phyloP scores from a whole-genome alignment of 257 asterid genomes.

The Petrea volubilis region DNA sequence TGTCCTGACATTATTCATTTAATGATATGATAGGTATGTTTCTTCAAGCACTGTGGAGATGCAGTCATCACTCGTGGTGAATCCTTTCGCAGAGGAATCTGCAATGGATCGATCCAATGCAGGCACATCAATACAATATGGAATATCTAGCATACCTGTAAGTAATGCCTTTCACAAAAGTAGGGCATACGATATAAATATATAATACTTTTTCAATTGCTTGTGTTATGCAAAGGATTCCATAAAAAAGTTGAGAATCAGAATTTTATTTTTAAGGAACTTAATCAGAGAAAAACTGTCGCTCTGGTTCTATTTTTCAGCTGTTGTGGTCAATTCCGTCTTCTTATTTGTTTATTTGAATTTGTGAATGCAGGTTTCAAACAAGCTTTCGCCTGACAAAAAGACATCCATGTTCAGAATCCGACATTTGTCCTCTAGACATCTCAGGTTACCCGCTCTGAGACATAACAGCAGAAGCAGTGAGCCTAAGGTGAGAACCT shows the following conservation, averaged over 20 bases:
- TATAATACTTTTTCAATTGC: not conserved
- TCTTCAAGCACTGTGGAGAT: slow-evolving; percentile 19
- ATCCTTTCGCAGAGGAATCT: slow-evolving; percentile 9
- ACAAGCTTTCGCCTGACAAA: slow-evolving; percentile 1
- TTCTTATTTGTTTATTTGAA: not conserved
- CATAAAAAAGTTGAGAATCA: not conserved
- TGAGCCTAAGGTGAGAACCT: slow-evolving; percentile 29
- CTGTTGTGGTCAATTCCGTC: not conserved
- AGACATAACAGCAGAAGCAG: slow-evolving; percentile 6
- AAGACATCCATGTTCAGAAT: slow-evolving; percentile 18
- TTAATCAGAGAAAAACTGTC: not conserved
- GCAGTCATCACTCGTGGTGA: slow-evolving; percentile 21
- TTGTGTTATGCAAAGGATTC: not conserved
- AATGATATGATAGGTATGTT: slow-evolving; percentile 17
- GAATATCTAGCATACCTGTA: slow-evolving; percentile 33
- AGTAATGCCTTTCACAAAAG: slow-evolving; percentile 6
- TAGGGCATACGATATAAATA: not conserved
- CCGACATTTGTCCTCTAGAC: slow-evolving; percentile 30
- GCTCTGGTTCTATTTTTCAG: not conserved
- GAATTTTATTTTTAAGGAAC: not conserved
- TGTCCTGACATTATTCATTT: not conserved
- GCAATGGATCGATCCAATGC: slow-evolving; percentile 10
- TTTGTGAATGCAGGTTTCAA: slow-evolving; percentile 19
- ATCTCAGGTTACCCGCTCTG: slow-evolving; percentile 18
- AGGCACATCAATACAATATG: slow-evolving; percentile 15